Base-by-base conservation (phyloP, 2,329 filamentous ascomycete species). In the Hypoxylon sp. region DNA sequence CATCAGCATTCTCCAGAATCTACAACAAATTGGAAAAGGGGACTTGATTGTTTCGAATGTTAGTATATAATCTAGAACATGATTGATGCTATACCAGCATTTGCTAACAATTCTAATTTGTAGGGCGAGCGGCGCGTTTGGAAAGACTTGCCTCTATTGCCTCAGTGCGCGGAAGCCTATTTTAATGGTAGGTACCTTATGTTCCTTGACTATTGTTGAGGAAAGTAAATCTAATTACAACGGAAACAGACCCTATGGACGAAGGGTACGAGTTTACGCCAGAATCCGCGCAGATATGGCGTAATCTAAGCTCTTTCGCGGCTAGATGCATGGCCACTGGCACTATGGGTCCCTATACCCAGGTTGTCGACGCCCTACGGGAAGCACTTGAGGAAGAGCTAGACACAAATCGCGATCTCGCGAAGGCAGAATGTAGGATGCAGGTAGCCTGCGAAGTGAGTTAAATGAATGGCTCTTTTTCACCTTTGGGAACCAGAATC, bases 371-470 rank as follows among this genome's bases (percentile, higher is more conserved):
- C 6, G 46, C 46, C 4, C 46, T 50, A 14, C 5, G 25, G n/a
- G 14, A 17, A 10, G 46, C 46, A 30, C 46, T 50, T 25, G 46
- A 50, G 46, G 25, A 30, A 9, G 46, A 32, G 25, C 28, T 50
- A 25, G 25, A 32, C 25, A 32, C 46, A 6, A 25, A 17, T 19
- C 46, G 32, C 4, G 0, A 30, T 9, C 23, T 17, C n/a, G 46
- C 14, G 2, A n/a, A 11, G n/a, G 25, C 25, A n/a, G 46, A 50
- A 25, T 50, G 25, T 17, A 50, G 25, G 46, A 21, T 50, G 5
- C 23, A 30, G 25, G 46, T 50, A 11, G 25, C 46, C 5, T 50
- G 46, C 21, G 46, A 30, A 50, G 34, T 36, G 13, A 36, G 34
- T 36, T 36, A 25, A 5, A 25, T 25, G 25, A 25, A 25, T 25